A percentile compares a stretch with the other conserved stretches of the same genome.
phyloP scores from a whole-genome alignment of 768 basidiomycete genomes.

The Mrakia blollopis region DNA sequence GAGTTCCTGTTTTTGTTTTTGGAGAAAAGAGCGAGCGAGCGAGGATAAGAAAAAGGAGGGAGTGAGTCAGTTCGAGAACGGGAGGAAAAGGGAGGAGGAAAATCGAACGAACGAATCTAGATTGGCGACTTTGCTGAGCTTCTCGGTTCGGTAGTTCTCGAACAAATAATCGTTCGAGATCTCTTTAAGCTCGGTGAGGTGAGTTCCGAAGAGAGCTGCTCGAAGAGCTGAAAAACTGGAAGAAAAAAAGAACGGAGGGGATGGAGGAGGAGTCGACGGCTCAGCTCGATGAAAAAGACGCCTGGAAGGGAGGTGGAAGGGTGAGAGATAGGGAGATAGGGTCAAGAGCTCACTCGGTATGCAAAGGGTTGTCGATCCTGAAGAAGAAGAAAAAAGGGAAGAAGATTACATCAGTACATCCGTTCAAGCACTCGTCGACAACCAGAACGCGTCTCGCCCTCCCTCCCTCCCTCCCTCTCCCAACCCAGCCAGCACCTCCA shows the following conservation, averaged over 20 bases:
- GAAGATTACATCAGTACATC: no score
- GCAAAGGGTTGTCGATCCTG: conserved; percentile 31
- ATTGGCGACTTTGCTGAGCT: conserved; percentile 38
- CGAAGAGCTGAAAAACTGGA: conserved; percentile 24
- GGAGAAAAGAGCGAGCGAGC: not conserved
- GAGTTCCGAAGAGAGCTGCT: conserved; percentile 50
- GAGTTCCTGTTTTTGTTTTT: conserved; percentile 49
- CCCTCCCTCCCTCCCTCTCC: no score
- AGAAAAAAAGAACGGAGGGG: not conserved
- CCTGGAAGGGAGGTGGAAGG: not conserved
- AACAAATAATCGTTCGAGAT: conserved; percentile 80
- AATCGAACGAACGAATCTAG: conserved; percentile 16
- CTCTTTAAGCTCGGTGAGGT: conserved; percentile 84
- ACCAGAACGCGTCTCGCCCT: no score
- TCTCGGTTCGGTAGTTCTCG: conserved; percentile 18
- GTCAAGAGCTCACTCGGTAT: not conserved
- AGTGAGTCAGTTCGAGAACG: not conserved
- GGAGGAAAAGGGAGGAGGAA: conserved; percentile 48
- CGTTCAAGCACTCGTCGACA: no score
- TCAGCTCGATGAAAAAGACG: no score
- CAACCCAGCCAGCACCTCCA: no score
- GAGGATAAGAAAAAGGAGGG: not conserved
- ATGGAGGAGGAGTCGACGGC: not conserved
- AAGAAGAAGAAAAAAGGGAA: not conserved
- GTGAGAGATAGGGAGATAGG: no score